A percentile compares a stretch with the other conserved stretches of the same genome.
Evolutionary conservation across 2,329 filamentous ascomycete genomes (phyloP).

Genomic region (Pseudogymnoascus sp.): DNA sequence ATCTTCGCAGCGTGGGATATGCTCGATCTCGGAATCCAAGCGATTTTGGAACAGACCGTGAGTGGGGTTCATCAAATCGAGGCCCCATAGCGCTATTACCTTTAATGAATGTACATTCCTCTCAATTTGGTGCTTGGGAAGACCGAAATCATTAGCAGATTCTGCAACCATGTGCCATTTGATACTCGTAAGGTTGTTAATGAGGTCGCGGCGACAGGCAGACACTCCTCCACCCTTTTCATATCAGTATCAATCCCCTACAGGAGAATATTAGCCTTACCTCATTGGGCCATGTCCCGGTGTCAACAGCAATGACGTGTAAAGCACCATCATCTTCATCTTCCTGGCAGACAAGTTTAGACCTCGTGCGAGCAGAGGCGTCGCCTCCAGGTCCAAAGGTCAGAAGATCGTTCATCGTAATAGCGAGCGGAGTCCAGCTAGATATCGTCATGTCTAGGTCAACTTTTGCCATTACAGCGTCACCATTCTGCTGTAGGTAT

Average conservation of each 20-base stretch:
- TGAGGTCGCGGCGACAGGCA: constrained; percentile 43
- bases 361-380: constrained; percentile 28
- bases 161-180: constrained; percentile 45
- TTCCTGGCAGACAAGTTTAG: constrained; percentile 32
- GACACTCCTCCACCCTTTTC: constrained; percentile 37
- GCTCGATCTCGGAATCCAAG: constrained; percentile 41
- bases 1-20: constrained; percentile 35
- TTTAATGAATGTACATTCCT: constrained; percentile 43
- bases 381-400: constrained; percentile 31
- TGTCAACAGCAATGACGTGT: constrained; percentile 35
- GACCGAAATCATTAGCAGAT: constrained; percentile 44
- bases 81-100: constrained; percentile 42
- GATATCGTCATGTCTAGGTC: constrained; percentile 26
- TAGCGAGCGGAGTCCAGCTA: constrained; percentile 25
- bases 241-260: background rate
- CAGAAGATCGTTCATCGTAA: constrained; percentile 30
- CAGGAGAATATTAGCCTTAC: background rate
- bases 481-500: constrained; percentile 30
- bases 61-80: constrained; percentile 42
- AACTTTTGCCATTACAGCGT: constrained; percentile 25
- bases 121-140: constrained; percentile 42
- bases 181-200: constrained; percentile 41
- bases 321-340: constrained; percentile 28
- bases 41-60: constrained; percentile 43
- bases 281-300: constrained; percentile 27